These are phyloP conservation scores for Botrytis fabae DNA, from an alignment of 2,329 filamentous ascomycete species.

Conservation along the genomic window DNA sequence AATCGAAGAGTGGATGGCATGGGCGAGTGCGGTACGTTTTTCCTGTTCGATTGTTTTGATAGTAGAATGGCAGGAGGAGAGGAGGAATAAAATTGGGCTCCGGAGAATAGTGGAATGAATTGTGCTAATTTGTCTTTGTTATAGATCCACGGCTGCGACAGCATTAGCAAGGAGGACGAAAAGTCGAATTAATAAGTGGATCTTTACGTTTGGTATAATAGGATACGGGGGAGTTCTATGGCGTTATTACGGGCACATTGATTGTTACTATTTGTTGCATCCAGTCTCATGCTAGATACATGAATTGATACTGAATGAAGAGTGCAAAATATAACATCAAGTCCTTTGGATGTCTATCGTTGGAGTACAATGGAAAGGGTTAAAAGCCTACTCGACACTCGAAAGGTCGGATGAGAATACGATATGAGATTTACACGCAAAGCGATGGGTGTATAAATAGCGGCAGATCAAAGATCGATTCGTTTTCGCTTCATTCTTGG, in stretches of 20 bases:
- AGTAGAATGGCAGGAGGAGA: no score
- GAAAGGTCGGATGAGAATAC: not conserved
- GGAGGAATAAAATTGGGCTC: not conserved
- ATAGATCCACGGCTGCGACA: conserved; percentile 15
- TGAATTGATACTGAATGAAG: not conserved
- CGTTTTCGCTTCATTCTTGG: not conserved
- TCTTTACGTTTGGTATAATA: not conserved
- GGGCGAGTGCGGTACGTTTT: conserved; percentile 62
- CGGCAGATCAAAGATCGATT: not conserved
- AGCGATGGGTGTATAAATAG: not conserved
- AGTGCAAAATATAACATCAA: not conserved
- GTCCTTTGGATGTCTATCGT: not conserved
- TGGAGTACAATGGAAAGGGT: not conserved
- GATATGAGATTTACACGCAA: not conserved
- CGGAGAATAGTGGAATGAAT: not conserved
- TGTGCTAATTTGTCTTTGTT: not conserved
- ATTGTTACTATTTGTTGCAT: not conserved
- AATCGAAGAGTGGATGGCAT: conserved; percentile 76
- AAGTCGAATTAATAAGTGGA: not conserved
- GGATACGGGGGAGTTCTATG: not conserved
- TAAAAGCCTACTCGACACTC: not conserved
- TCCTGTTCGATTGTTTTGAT: not conserved
- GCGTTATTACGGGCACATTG: not conserved
- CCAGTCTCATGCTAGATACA: not conserved
- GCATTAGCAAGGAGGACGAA: not conserved